Conservation (phyloP, 1,284 basidiomycete genomes). For the Chiua sp. region DNA sequence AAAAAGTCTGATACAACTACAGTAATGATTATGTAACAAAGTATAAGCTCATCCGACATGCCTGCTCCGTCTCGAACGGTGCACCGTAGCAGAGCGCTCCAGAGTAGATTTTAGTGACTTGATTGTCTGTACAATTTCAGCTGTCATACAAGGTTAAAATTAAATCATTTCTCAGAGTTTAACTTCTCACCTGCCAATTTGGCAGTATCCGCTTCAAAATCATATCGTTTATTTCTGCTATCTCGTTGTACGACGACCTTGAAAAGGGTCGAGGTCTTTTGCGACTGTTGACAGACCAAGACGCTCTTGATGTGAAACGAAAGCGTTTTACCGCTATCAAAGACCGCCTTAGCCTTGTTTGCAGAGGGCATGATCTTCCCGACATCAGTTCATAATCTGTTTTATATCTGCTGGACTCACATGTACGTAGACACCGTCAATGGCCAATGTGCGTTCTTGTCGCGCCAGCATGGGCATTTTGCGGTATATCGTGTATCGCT, state of each 20-base stretch:
- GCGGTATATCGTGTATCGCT: constrained; percentile 95
- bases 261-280: constrained; percentile 83
- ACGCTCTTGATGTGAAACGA: constrained; percentile 94
- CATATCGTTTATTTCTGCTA: constrained; percentile 88
- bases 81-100: constrained; percentile 63
- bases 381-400: constrained; percentile 2
- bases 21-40: constrained; percentile 17
- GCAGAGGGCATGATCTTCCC: constrained; percentile 87
- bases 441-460: constrained; percentile 90
- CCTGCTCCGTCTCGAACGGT: constrained; percentile 60
- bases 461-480: constrained; percentile 94
- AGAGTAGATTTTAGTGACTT: constrained; percentile 61
- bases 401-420: constrained; percentile 50
- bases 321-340: constrained; percentile 88
- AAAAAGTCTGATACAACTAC: neutral
- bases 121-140: constrained; percentile 75
- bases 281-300: constrained; percentile 82
- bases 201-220: constrained; percentile 94
- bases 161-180: neutral
- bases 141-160: constrained; percentile 37
- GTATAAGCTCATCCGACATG: constrained; percentile 42
- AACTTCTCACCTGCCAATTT: constrained; percentile 72
- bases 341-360: constrained; percentile 82
- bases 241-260: constrained; percentile 81
- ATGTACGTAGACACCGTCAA: constrained; percentile 96